Evolutionary conservation across 2,329 filamentous ascomycete species (phyloP).

Genomic region (Chaetomiaceae sp.): DNA sequence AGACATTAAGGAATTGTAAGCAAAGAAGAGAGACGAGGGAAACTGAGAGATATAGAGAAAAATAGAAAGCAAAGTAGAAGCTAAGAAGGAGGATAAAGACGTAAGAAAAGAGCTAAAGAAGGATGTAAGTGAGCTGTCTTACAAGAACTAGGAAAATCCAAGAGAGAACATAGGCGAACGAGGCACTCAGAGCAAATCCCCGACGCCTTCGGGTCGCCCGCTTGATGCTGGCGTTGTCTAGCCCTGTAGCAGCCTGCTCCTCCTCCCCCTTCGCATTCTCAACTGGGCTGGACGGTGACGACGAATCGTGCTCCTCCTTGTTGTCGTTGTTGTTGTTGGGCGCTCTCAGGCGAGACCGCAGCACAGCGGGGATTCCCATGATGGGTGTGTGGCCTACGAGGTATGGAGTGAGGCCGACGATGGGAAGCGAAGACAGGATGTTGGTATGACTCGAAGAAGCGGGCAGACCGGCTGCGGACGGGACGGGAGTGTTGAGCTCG

Average conservation of each 20-base stretch:
- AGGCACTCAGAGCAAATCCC: conserved; percentile 58
- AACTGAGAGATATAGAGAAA: no score
- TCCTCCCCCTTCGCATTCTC: no score
- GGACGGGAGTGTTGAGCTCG: no score
- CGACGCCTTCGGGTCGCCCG: conserved; percentile 47
- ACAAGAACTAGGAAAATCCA: conserved; percentile 76
- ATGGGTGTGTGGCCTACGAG: not conserved
- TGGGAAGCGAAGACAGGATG: no score
- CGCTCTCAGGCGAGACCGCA: conserved; percentile 18
- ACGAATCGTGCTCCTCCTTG: not conserved
- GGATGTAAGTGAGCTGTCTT: conserved; percentile 15
- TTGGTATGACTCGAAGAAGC: no score
- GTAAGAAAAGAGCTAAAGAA: no score
- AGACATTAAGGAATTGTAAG: no score
- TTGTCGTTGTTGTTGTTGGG: not conserved
- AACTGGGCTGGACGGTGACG: conserved; percentile 5
- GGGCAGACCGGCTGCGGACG: no score
- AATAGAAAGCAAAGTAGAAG: no score
- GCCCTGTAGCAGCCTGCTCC: conserved; percentile 1
- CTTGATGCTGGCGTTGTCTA: conserved; percentile 16
- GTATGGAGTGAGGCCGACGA: no score
- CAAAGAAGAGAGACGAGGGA: no score
- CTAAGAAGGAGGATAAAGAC: no score
- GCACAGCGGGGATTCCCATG: conserved; percentile 21
- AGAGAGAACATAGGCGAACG: conserved; percentile 65